Conservation (phyloP, 176 grass and related monocot genomes). For the Rhynchospora breviuscula region DNA sequence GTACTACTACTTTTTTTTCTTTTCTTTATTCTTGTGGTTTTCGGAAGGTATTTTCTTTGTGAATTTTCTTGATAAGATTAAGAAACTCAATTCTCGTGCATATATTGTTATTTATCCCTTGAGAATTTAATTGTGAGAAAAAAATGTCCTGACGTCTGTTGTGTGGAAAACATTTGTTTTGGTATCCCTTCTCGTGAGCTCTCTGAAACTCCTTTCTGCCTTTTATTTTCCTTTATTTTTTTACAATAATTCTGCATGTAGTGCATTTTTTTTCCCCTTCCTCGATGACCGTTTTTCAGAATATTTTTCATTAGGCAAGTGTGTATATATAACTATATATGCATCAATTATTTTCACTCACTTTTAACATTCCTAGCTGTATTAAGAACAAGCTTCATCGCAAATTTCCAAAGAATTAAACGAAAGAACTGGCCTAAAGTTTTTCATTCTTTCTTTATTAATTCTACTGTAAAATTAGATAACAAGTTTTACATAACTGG, state of each 20-base stretch:
- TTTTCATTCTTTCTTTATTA: neutral
- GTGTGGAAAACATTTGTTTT: neutral
- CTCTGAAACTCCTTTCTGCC: neutral
- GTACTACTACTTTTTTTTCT: constrained; percentile 21
- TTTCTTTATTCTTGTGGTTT: constrained; percentile 38
- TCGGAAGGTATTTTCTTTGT: constrained; percentile 45
- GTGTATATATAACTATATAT: neutral
- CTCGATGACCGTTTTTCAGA: neutral
- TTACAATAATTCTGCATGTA: neutral
- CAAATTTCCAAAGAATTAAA: neutral
- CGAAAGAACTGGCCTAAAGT: neutral
- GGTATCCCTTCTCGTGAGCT: neutral
- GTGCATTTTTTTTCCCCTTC: neutral
- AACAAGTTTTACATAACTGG: neutral
- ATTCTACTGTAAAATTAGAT: neutral
- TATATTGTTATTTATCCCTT: neutral
- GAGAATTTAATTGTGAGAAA: neutral
- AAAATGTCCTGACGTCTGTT: neutral
- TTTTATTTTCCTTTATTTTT: neutral
- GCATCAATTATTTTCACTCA: neutral
- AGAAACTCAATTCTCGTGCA: constrained; percentile 23
- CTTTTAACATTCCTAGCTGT: neutral
- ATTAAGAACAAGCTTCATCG: too few species aligned
- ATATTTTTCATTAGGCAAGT: neutral
- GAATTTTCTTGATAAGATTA: constrained; percentile 21